phyloP scores from a whole-genome alignment of 2,329 filamentous ascomycete species.

The Colletotrichum sp. region DNA sequence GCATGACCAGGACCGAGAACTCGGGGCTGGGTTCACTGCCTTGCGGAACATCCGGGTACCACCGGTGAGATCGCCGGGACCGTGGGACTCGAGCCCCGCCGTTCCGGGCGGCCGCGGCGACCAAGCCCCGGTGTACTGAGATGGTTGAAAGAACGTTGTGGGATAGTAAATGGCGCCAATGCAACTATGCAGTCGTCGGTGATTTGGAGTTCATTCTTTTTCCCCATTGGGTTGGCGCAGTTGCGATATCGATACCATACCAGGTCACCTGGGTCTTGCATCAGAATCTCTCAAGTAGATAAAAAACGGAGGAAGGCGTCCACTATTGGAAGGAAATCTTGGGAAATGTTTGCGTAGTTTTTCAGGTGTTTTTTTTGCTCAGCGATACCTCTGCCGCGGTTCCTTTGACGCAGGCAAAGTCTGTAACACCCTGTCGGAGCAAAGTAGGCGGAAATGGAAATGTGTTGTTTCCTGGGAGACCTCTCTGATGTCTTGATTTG shows the following conservation, averaged over 20 bases:
- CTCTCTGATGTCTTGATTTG: background rate
- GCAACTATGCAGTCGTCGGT: background rate
- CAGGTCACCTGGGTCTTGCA: background rate
- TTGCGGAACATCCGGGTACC: constrained; percentile 20
- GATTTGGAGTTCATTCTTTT: background rate
- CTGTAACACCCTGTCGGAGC: background rate
- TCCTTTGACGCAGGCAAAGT: background rate
- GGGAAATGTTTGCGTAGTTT: background rate
- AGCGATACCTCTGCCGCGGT: constrained; percentile 15
- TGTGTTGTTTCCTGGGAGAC: background rate
- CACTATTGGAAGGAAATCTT: background rate
- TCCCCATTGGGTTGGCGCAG: background rate
- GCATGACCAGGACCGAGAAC: constrained; percentile 12
- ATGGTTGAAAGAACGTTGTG: background rate
- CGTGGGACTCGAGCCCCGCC: constrained; percentile 14
- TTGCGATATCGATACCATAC: constrained; percentile 17
- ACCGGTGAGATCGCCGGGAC: constrained; percentile 14
- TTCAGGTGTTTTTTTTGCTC: background rate
- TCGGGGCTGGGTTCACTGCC: constrained; percentile 14
- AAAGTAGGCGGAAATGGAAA: background rate
- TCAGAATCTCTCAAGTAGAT: background rate
- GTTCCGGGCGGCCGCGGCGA: constrained; percentile 9
- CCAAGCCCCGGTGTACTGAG: constrained; percentile 19
- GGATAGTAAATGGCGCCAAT: background rate
- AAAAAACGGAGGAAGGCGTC: background rate